phyloP scores from a whole-genome alignment of 225 moss, liverwort and hornwort species.

The Marchantia paleacea region DNA sequence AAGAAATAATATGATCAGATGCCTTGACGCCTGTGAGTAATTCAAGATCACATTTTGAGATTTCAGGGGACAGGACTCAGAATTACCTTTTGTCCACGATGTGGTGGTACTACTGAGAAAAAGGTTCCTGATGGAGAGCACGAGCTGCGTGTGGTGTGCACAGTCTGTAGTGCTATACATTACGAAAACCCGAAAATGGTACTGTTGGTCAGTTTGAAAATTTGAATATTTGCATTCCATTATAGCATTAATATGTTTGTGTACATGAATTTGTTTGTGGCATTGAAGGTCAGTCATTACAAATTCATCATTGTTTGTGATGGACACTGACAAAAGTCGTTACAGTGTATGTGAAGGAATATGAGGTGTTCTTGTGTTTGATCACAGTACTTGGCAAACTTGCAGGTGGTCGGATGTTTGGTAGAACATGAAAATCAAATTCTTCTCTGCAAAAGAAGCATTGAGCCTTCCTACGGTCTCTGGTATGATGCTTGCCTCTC shows the following conservation, averaged over 20 bases:
- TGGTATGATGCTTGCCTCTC: conserved; percentile 47
- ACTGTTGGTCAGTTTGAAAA: background rate
- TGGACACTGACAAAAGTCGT: no score
- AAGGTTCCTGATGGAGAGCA: conserved; percentile 85
- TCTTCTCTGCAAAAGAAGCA: conserved; percentile 82
- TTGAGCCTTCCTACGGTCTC: conserved; percentile 88
- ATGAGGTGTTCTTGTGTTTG: background rate
- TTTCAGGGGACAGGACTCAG: conserved; percentile 56
- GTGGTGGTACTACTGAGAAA: conserved; percentile 88
- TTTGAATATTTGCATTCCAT: no score
- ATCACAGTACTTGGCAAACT: background rate
- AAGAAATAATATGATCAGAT: background rate
- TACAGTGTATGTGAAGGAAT: background rate
- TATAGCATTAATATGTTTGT: no score
- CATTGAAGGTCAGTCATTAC: no score
- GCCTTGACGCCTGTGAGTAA: background rate
- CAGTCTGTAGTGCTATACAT: conserved; percentile 71
- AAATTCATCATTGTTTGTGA: no score
- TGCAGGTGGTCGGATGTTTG: conserved; percentile 93
- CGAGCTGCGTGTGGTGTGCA: conserved; percentile 85
- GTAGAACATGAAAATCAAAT: conserved; percentile 90
- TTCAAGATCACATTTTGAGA: background rate
- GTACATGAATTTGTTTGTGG: no score
- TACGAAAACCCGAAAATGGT: conserved; percentile 99
- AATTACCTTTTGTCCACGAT: conserved; percentile 84